Evolutionary conservation across 163 green algal genomes (phyloP), one percentile per base, ranked within the genome.

Genomic region (Scenedesmus sp.): DNA sequence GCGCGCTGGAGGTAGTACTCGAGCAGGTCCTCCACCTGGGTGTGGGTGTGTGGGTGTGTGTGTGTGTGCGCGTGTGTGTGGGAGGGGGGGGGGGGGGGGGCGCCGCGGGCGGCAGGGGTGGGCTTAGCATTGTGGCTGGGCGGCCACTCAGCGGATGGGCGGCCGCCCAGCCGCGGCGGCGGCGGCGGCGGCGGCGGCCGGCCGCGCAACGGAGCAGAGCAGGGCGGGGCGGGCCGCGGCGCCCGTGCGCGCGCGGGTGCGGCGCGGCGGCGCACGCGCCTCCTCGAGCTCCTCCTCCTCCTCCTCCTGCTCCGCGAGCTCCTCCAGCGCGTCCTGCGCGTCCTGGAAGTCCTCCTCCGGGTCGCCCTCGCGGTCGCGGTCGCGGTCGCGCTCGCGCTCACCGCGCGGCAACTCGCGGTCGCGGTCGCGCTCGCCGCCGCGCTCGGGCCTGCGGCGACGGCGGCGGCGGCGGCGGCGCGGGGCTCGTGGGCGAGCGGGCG

Each of bases 1-100:
- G 89, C 87, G n/a, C 93, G 87, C 88, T 98, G 94, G 80, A 99
- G 82, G 87, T 99, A 99, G 84, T 98, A 99, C 89, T 99, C 96
- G 29, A 99, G 82, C 76, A 99, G 78, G 85, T 98, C 94, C 83
- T 99, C 95, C 14, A 80, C 72, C 70, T 78, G 29, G 18, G 22
- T 63, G 56, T 63, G 50, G 33, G 33, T 17, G 7, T 63, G 54
- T 63, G 31, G 34, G 7, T 29, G 4, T 10, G n/a, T 31, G 20
- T 18, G 54, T 63, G 31, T 39, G 54, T 63, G 54, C 31, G 11
- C 18, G 4, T 13, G 3, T 39, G 18, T 39, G n/a, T 39, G 4
- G 24, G 26, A 34, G 6, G 24, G 18, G 31, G 6, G 4, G 6
- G 24, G 24, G 54, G 4, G 24, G 5, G 31, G 24, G 10, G 24